These are phyloP conservation scores for Sicyos baderoa DNA, from an alignment of 306 rosid genomes.

Conservation along the genomic window DNA sequence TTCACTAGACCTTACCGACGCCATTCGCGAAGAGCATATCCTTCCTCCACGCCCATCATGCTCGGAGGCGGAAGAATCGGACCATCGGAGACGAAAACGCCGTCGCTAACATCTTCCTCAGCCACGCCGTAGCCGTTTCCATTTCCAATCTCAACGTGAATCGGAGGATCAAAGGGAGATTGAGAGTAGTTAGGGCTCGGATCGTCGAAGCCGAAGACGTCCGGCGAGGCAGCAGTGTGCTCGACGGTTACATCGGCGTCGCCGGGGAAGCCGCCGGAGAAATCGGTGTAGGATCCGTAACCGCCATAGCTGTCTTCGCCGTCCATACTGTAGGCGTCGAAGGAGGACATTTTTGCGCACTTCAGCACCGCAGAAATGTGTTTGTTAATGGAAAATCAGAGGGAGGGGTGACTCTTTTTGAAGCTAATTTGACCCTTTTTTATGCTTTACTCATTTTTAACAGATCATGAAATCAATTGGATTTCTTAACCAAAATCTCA, in stretches of 20 bases:
- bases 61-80: conserved; percentile 78
- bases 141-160: conserved; percentile 58
- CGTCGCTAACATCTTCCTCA: conserved; percentile 36
- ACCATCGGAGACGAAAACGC: conserved; percentile 65
- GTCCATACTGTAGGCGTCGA: conserved; percentile 63
- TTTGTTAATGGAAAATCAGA: background rate
- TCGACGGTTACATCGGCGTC: conserved; percentile 52
- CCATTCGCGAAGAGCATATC: conserved; percentile 90
- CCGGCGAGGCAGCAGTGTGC: conserved; percentile 50
- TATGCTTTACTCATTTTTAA: conserved; percentile 8
- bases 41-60: conserved; percentile 86
- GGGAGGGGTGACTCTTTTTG: background rate
- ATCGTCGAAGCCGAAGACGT: conserved; percentile 69
- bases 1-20: conserved; percentile 67
- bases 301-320: conserved; percentile 58
- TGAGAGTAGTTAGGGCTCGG: conserved; percentile 56
- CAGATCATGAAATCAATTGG: too few relatives aligned
- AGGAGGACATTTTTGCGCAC: conserved; percentile 51
- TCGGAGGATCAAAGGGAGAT: conserved; percentile 53
- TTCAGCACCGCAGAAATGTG: conserved; percentile 11
- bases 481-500: background rate
- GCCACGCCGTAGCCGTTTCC: conserved; percentile 43
- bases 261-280: conserved; percentile 36
- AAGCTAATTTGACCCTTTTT: conserved; percentile 16
- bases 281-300: conserved; percentile 60